Conservation (phyloP, 2,329 filamentous ascomycete genomes). For the Dothistroma septosporum region DNA sequence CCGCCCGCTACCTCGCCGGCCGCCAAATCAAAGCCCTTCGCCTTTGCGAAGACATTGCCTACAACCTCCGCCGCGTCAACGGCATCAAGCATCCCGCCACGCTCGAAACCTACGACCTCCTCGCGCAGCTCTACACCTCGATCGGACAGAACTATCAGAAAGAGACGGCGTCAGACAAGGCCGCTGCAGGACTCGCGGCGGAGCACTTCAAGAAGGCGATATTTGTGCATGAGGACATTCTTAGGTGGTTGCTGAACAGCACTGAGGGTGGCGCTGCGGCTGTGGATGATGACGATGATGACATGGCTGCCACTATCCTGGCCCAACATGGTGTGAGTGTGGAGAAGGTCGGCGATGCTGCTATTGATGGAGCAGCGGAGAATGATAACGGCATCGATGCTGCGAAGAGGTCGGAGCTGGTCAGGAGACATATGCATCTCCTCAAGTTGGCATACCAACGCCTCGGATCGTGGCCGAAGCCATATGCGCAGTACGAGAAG, state of each 20-base stretch:
- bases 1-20: slow-evolving; percentile 50
- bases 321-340: slow-evolving; percentile 35
- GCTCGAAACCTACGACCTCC: slow-evolving; percentile 48
- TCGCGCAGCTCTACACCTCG: slow-evolving; percentile 49
- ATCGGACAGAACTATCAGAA: slow-evolving; percentile 39
- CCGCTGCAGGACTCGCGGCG: slow-evolving; percentile 30
- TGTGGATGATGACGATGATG: slow-evolving; percentile 36
- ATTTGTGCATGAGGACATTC: slow-evolving; percentile 32
- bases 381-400: slow-evolving; percentile 16
- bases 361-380: neutral
- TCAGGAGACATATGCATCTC: slow-evolving; percentile 37
- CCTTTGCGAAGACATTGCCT: slow-evolving; percentile 53
- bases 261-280: slow-evolving; percentile 28
- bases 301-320: slow-evolving; percentile 37
- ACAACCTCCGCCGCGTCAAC: slow-evolving; percentile 53
- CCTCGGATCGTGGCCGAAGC: slow-evolving; percentile 45
- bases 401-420: slow-evolving; percentile 28
- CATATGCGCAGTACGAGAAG: slow-evolving; percentile 46
- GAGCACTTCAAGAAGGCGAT: slow-evolving; percentile 42
- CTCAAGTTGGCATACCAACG: slow-evolving; percentile 42
- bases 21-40: slow-evolving; percentile 43
- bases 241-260: slow-evolving; percentile 29
- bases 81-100: slow-evolving; percentile 47
- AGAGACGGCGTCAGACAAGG: slow-evolving; percentile 35
- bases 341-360: slow-evolving; percentile 24